Conservation (phyloP, 208 protist genomes). For the Acanthamoeba quina region DNA sequence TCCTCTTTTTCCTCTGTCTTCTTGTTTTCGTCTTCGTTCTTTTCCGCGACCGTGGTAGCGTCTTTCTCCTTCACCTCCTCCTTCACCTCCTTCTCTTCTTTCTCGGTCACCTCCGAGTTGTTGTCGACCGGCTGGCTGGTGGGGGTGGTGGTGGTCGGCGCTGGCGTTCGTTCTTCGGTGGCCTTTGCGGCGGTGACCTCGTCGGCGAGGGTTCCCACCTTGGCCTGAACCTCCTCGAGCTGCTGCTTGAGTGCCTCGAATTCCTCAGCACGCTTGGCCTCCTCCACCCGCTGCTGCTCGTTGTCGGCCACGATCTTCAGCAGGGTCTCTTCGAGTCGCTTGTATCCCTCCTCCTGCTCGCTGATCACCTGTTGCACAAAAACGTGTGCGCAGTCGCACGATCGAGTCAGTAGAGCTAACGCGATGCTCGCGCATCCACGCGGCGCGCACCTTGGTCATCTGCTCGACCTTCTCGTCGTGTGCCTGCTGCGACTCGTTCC, state of each 20-base stretch:
- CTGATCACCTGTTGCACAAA: background rate
- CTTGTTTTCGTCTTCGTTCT: background rate
- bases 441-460: background rate
- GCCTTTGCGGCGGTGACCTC: background rate
- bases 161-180: background rate
- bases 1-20: background rate
- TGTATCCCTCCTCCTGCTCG: conserved; percentile 13
- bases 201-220: background rate
- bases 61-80: background rate
- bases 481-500: conserved; percentile 10
- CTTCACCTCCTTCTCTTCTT: background rate
- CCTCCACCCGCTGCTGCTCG: background rate
- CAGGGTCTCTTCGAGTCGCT: conserved; percentile 8
- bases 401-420: background rate
- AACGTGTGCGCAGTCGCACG: background rate
- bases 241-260: conserved; percentile 9
- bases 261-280: background rate
- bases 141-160: background rate
- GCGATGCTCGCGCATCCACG: too few species aligned
- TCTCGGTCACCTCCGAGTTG: background rate
- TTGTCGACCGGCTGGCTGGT: background rate
- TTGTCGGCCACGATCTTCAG: background rate
- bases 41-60: background rate
- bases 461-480: conserved; percentile 23
- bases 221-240: background rate